Evolutionary conservation across 2,329 filamentous ascomycete genomes (phyloP), one percentile per base, ranked within the genome.

Genomic region (Tothia fuscella): DNA sequence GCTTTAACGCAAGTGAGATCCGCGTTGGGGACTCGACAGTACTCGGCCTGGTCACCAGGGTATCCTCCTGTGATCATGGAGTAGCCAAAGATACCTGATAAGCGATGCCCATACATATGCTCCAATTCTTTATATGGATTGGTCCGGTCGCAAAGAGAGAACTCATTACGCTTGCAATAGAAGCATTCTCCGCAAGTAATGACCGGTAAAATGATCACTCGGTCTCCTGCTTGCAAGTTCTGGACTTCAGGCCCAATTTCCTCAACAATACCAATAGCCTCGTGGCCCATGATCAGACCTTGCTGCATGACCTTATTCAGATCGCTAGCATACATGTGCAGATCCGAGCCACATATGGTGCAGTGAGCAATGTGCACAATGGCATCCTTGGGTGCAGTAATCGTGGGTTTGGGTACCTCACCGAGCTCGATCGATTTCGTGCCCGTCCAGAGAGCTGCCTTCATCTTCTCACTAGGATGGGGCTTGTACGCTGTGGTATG

Each of bases 181-280:
- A 88, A 93, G 62, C 87, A 94, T 26, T 77, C 66, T 43, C 74
- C 71, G n/a, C 59, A 62, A 3, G 54, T 59, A 1, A 52, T 50
- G 5, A 86, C 93, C 59, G 94, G 94, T 0, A 87, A 84, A 17
- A 80, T 74, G 17, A 94, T 84, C 22, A 94, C 69, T 51, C 76
- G 74, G 58, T 94, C 87, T 4, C 86, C 87, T 39, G 80, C 66
- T 48, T 76, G 66, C 48, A 93, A 67, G 0, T 69, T 74, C 51
- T 73, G 78, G 35, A 94, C 83, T 2, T 65, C 70, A n/a, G 70
- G 64, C 0, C 87, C 87, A 33, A 71, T 65, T 47, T 82, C 74
- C 24, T 78, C 71, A 7, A 93, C 75, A 19, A 69, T 72, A 4
- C 88, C 88, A 2, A 83, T 84, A 55, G 93, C 93, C 56, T 94